Base-by-base conservation (phyloP, 805 yeast genomes). In the Cyberlindnera sargentensis region DNA sequence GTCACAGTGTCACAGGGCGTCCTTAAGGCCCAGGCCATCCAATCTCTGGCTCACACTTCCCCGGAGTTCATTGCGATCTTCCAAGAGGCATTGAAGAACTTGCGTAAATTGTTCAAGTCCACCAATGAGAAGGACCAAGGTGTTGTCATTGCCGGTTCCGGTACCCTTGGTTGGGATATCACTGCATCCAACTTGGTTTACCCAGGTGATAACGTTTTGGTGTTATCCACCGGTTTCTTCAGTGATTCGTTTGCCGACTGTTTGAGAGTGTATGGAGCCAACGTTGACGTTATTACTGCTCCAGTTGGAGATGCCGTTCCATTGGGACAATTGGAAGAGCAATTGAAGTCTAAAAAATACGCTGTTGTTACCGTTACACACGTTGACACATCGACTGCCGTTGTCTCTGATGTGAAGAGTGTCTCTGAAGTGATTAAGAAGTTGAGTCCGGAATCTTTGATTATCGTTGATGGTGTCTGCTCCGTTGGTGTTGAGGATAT, bases 311-410 rank as follows among this genome's bases (percentile, higher is more conserved):
- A 74, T 45, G 73, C 72, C 31, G 86, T 86, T 20, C 75, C 83
- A 29, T 60, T 78, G 25, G 72, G 64, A 3, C 62, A 68, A 39
- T 67, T 90, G 36, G 83, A 80, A 59, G 60, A 67, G 8, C 74
- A 78, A 45, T 72, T 90, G 61, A 58, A 64, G 46, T 43, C 63
- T 7, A 70, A 72, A 41, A 64, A 68, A 47, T 91, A 84, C 69
- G 62, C 75, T 49, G 74, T 85, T 42, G 73, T 91, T 54, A 87
- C 95, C 39, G 75, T 90, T 56, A 91, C 97, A 35, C 98, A 91
- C 56, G 96, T 93, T 33, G 99, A 93, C 64, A 93, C 98, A 37
- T 88, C 96, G 2, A 88, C 97, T 31, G 95, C 95, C n/a, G 96
- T 91, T 35, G 76, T 89, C 34, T 70, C 81, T 37, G 83, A 85